Percentiles rank a stretch among this genome's conserved stretches.
phyloP scores from a whole-genome alignment of 371 early-diverging fungal species.

The Mortierella sp. region DNA sequence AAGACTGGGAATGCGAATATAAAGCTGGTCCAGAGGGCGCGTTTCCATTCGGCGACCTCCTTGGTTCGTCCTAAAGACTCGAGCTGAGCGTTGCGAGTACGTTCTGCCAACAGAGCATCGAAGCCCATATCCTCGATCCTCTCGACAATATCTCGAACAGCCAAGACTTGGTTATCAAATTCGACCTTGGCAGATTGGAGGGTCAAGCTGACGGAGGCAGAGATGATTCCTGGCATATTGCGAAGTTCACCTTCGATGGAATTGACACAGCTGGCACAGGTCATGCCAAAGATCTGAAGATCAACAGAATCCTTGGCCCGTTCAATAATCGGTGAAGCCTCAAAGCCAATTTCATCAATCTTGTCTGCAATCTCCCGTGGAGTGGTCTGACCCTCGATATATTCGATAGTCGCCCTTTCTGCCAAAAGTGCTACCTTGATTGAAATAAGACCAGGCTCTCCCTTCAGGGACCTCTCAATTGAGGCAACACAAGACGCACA shows the following conservation, averaged over 20 bases:
- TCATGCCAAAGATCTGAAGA: slow-evolving; percentile 94
- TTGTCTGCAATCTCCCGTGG: slow-evolving; percentile 65
- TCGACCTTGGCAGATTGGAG: slow-evolving; percentile 79
- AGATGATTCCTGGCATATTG: slow-evolving; percentile 71
- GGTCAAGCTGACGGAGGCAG: slow-evolving; percentile 81
- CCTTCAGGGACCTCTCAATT: slow-evolving; percentile 74
- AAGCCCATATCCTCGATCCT: slow-evolving; percentile 89
- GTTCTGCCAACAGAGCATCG: slow-evolving; percentile 80
- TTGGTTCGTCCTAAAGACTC: slow-evolving; percentile 89
- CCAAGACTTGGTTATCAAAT: slow-evolving; percentile 72
- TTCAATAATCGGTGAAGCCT: slow-evolving; percentile 65
- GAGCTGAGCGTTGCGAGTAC: slow-evolving; percentile 80
- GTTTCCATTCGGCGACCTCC: slow-evolving; percentile 89
- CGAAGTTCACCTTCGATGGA: slow-evolving; percentile 79
- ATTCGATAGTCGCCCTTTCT: slow-evolving; percentile 84
- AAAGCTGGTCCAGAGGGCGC: slow-evolving; percentile 70
- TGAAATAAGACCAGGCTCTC: slow-evolving; percentile 61
- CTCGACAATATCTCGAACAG: slow-evolving; percentile 85
- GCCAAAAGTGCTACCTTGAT: slow-evolving; percentile 81
- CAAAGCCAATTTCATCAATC: slow-evolving; percentile 89
- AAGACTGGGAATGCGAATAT: slow-evolving; percentile 87
- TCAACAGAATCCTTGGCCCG: slow-evolving; percentile 59
- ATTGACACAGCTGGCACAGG: slow-evolving; percentile 84
- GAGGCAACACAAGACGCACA: slow-evolving; percentile 88
- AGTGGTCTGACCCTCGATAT: slow-evolving; percentile 61